These are phyloP conservation scores for Vitis hybrid DNA, from an alignment of 177 flowering plant genomes.

Conservation along the genomic window DNA sequence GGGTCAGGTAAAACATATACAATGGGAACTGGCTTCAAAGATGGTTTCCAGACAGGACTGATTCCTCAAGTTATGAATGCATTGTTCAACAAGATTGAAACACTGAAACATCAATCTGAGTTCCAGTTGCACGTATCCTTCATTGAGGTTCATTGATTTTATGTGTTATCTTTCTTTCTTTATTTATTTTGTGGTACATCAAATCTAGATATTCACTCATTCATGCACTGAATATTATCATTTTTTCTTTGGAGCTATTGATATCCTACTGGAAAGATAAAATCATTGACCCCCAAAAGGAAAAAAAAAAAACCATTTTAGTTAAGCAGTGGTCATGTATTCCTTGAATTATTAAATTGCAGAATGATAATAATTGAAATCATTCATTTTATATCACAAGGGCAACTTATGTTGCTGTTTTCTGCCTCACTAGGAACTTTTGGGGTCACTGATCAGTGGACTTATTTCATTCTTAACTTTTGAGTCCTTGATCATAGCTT, in stretches of 20 bases:
- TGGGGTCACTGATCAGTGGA: too few relatives aligned
- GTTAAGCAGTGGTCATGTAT: neutral
- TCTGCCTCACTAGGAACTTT: too few relatives aligned
- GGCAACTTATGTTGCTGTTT: too few relatives aligned
- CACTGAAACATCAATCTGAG: conserved; percentile 68
- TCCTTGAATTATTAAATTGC: neutral
- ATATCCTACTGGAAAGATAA: neutral
- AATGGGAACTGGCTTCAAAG: conserved; percentile 92
- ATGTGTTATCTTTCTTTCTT: neutral
- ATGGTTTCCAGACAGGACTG: conserved; percentile 73
- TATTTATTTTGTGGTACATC: neutral
- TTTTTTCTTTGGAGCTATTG: neutral
- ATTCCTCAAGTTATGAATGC: conserved; percentile 89
- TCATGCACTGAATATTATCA: neutral
- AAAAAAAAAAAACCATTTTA: neutral
- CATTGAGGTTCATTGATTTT: conserved; percentile 68
- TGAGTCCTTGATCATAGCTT: too few relatives aligned
- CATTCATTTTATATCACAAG: too few relatives aligned
- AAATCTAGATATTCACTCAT: neutral
- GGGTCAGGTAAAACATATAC: conserved; percentile 99
- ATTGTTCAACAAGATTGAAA: conserved; percentile 79
- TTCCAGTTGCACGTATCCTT: conserved; percentile 95
- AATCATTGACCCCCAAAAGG: neutral
- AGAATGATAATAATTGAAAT: neutral
- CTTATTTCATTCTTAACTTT: too few relatives aligned